Evolutionary conservation across 2,329 filamentous ascomycete genomes (phyloP), one percentile per base, ranked within the genome.

Genomic region (Aspergillus carbonarius): DNA sequence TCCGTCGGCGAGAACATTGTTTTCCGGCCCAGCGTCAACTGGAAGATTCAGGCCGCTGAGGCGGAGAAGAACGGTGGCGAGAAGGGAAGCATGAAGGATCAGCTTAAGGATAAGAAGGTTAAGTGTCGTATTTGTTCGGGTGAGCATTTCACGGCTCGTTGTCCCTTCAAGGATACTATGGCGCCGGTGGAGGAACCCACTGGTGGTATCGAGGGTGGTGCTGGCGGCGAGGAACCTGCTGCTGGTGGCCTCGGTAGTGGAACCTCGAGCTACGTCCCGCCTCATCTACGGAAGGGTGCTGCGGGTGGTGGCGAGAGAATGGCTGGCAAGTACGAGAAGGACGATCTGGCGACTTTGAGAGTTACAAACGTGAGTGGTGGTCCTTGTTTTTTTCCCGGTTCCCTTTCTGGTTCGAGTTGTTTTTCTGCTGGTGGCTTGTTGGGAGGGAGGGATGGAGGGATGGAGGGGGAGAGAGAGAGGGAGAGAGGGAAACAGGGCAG

Each of bases 141-240:
- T 75, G 95, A 99, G 83, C 95, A 99, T 87, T 99, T 98, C 84
- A 99, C 95, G 42, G 93, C 93, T 68, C 89, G 95, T 77, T 99
- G 95, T 87, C 95, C 95, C 35, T 99, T 96, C 88, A 99, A 98
- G 84, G 95, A 98, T 77, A 99, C 93, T 70, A 97, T 99, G 92
- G 92, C 93, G 35, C 95, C 80, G 6, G 77, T 81, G 58, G 80
- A 80, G 42, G 80, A 82, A 66, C 62, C 74, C 18, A 63, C 70
- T 27, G 62, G 59, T 42, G 72, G 66, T 50, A 32, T 32, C 30
- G 30, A 32, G 30, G 30, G 30, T 10, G 74, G 67, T 30, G 72
- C 76, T 50, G 82, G 79, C 23, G 81, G 76, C 49, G 77, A 77
- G 51, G 79, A 76, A 20, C 70, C 76, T 39, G 76, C 76, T 40